Percentiles rank a stretch among this genome's conserved stretches.
Conservation (phyloP, 257 asterid genomes). For the Coffea eugenioides region DNA sequence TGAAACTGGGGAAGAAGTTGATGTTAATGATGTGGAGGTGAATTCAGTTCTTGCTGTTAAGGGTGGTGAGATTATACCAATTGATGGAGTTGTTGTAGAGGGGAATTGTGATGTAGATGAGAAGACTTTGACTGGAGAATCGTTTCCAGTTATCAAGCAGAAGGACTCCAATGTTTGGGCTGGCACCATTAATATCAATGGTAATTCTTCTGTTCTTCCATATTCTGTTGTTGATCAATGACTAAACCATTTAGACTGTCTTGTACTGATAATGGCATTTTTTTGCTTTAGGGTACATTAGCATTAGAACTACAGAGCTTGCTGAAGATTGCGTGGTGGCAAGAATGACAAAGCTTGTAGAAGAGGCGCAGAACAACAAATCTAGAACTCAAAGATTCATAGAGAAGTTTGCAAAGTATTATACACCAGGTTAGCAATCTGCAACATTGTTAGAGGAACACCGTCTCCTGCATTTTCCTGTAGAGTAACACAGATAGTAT, state of each 20-base stretch:
- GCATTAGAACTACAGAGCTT: slow-evolving; percentile 52
- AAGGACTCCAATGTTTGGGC: slow-evolving; percentile 79
- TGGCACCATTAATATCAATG: slow-evolving; percentile 79
- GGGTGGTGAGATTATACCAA: slow-evolving; percentile 74
- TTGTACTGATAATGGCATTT: not conserved
- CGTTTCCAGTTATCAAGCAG: slow-evolving; percentile 75
- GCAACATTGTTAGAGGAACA: not conserved
- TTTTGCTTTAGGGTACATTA: slow-evolving; percentile 54
- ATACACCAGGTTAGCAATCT: slow-evolving; percentile 67
- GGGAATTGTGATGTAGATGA: slow-evolving; percentile 89
- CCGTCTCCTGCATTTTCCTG: no score
- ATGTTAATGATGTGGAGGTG: slow-evolving; percentile 64
- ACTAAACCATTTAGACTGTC: not conserved
- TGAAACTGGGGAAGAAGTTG: slow-evolving; percentile 64
- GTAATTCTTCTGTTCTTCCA: slow-evolving; percentile 28
- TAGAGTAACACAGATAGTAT: not conserved
- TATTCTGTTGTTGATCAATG: not conserved
- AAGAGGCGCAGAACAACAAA: slow-evolving; percentile 82
- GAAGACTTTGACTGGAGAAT: slow-evolving; percentile 77
- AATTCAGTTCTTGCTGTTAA: slow-evolving; percentile 68
- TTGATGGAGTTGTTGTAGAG: slow-evolving; percentile 73
- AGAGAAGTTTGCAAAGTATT: slow-evolving; percentile 83
- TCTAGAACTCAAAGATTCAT: slow-evolving; percentile 66
- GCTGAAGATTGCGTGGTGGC: slow-evolving; percentile 84
- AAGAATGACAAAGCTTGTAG: slow-evolving; percentile 81